Evolutionary conservation across 2,329 filamentous ascomycete genomes (phyloP).

Genomic region (Penicillium sp.): DNA sequence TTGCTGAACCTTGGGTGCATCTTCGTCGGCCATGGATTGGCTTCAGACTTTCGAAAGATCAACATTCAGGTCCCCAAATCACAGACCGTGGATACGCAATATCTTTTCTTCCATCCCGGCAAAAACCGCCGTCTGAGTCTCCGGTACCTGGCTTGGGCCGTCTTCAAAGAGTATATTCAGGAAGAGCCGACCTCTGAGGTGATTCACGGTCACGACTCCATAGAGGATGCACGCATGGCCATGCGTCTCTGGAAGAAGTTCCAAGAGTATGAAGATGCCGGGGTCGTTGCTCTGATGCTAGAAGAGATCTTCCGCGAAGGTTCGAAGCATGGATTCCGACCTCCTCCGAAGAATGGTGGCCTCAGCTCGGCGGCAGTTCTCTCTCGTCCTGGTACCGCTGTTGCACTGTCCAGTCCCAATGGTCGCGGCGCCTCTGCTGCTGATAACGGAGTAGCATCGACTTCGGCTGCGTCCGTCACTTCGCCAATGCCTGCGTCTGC

Average conservation of each 20-base stretch:
- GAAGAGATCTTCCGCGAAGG: slow-evolving; percentile 75
- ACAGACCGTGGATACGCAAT: slow-evolving; percentile 91
- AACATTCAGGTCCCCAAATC: slow-evolving; percentile 90
- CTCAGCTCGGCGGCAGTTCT: slow-evolving; percentile 26
- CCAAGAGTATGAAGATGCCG: slow-evolving; percentile 79
- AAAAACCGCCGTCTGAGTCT: slow-evolving; percentile 82
- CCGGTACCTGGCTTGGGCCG: slow-evolving; percentile 82
- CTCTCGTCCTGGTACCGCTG: slow-evolving; percentile 36
- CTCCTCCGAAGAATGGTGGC: slow-evolving; percentile 42
- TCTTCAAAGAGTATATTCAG: slow-evolving; percentile 92
- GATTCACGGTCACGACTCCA: slow-evolving; percentile 69
- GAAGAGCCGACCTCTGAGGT: slow-evolving; percentile 54
- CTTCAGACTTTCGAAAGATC: slow-evolving; percentile 94
- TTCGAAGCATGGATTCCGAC: slow-evolving; percentile 53
- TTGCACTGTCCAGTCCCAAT: slow-evolving; percentile 34
- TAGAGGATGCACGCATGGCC: slow-evolving; percentile 89
- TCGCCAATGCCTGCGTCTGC: slow-evolving; percentile 5
- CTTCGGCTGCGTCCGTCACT: slow-evolving; percentile 10
- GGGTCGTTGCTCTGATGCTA: slow-evolving; percentile 74
- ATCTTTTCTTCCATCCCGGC: slow-evolving; percentile 76
- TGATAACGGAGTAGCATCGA: slow-evolving; percentile 21
- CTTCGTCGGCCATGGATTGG: slow-evolving; percentile 88
- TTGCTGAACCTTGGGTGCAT: slow-evolving; percentile 88
- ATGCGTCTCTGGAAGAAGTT: slow-evolving; percentile 86
- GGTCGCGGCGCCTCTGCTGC: slow-evolving; percentile 40